These are phyloP conservation scores for Phanerochaete carnosa DNA, from an alignment of 768 basidiomycete genomes.

Conservation along the genomic window DNA sequence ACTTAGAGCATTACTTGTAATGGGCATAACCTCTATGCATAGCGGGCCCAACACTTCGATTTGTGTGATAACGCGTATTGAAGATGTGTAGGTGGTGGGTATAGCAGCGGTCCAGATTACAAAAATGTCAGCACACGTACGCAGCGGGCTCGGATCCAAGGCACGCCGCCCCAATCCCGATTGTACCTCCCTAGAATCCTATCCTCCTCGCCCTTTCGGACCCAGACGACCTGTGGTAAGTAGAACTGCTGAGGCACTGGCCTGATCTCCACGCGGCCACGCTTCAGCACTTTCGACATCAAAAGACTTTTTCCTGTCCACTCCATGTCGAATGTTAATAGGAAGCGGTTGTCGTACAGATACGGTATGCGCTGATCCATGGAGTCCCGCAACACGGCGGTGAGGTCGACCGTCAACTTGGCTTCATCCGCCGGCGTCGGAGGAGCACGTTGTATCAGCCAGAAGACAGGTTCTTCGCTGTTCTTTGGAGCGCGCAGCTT, in stretches of 20 bases:
- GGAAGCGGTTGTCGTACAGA: constrained; percentile 67
- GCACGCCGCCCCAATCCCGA: neutral
- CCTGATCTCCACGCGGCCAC: constrained; percentile 30
- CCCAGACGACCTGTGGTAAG: constrained; percentile 42
- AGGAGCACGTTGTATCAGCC: constrained; percentile 63
- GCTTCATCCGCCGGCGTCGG: constrained; percentile 29
- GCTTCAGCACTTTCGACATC: neutral
- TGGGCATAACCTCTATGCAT: no score
- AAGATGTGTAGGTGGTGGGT: neutral
- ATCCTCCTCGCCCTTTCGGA: constrained; percentile 7
- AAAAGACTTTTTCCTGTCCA: neutral
- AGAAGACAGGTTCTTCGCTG: constrained; percentile 22
- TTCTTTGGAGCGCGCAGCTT: neutral
- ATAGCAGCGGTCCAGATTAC: neutral
- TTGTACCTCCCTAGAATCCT: constrained; percentile 9
- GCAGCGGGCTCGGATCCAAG: constrained; percentile 1
- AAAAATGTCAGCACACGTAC: neutral
- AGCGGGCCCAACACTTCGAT: no score
- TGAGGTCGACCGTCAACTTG: constrained; percentile 41
- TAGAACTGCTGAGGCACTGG: constrained; percentile 42
- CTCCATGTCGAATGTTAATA: constrained; percentile 40
- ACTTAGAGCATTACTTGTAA: neutral
- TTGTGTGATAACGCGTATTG: neutral
- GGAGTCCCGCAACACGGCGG: constrained; percentile 23
- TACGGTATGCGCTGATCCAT: constrained; percentile 27